Base-by-base conservation (phyloP, 441 rosid species). In the Biscutella auriculata region DNA sequence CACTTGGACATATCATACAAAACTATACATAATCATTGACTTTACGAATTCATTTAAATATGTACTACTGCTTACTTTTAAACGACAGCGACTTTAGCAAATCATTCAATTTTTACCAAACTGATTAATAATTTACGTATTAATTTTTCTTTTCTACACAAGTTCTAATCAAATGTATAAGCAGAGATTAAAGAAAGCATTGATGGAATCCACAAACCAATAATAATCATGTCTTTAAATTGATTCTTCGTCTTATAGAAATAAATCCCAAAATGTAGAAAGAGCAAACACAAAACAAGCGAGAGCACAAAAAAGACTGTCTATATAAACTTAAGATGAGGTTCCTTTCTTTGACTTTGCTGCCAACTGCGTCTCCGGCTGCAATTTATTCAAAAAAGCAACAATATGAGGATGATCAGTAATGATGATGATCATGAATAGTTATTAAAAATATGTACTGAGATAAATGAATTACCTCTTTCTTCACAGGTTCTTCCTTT, bases 401-500 rank as follows among this genome's bases (percentile, higher is more conserved):
- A 27, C 21, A 11, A 16, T 9, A 47, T 16, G 36, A 56, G n/a
- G n/a, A n/a, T n/a, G 45, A 57, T 25, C n/a, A 23, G 6, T 3
- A n/a, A n/a, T n/a, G 6, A 14, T 9, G 3, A 7, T 9, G 0
- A 14, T 19, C 33, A 8, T 10, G 6, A 52, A 1, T 1, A 34
- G 3, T 35, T 14, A 45, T 6, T 9, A 5, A 0, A 10, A 11
- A 15, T 3, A 6, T 0, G 15, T 1, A 25, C 0, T 46, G 9
- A 9, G 8, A 9, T 13, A 12, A 6, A 15, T 5, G 26, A 2
- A 16, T 58, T 75, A 93, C 98, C 95, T 87, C 99, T 70, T 87
- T 93, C 81, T 77, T 79, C 35, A 93, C 99, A 1, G 97, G 70
- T 59, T 89, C 99, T 74, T 93, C 99, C 71, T 85, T 89, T 70